These are phyloP conservation scores for Butyriboletus loyo DNA, from an alignment of 768 basidiomycete genomes.

Conservation along the genomic window DNA sequence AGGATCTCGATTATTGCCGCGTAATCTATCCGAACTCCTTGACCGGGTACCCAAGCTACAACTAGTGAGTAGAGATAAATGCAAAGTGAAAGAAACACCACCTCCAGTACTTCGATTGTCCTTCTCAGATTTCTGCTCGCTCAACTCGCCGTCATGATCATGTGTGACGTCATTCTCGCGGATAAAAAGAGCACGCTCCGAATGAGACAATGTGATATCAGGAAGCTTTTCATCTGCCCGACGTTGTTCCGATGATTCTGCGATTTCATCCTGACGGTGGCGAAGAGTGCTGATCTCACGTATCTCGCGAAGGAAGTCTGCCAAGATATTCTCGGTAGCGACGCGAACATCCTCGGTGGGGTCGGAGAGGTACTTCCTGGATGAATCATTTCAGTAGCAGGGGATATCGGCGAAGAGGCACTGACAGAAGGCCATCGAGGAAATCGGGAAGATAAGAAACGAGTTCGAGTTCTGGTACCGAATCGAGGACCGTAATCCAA, in stretches of 20 bases:
- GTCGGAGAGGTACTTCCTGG: constrained; percentile 91
- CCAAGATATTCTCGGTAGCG: constrained; percentile 85
- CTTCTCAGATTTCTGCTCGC: constrained; percentile 41
- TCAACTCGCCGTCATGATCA: constrained; percentile 40
- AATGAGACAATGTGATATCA: constrained; percentile 54
- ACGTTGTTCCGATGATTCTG: constrained; percentile 38
- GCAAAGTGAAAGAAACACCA: constrained; percentile 27
- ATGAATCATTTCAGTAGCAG: constrained; percentile 5
- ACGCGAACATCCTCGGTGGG: constrained; percentile 91
- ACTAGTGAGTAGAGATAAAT: constrained; percentile 3
- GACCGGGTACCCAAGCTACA: constrained; percentile 86
- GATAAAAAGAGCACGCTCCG: constrained; percentile 58
- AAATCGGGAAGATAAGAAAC: constrained; percentile 95
- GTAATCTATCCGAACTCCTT: constrained; percentile 90
- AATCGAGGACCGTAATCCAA: constrained; percentile 95
- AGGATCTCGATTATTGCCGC: constrained; percentile 91
- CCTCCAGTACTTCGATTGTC: constrained; percentile 66
- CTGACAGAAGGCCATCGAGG: constrained; percentile 88
- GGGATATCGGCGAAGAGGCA: constrained; percentile 10
- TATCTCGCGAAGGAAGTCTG: constrained; percentile 89
- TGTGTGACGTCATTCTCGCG: constrained; percentile 41
- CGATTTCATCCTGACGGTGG: constrained; percentile 56
- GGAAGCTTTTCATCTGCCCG: constrained; percentile 52
- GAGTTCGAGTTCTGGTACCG: constrained; percentile 93
- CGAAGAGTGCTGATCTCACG: constrained; percentile 78